Evolutionary conservation across 2,329 filamentous ascomycete genomes (phyloP), one percentile per base, ranked within the genome.

Genomic region (Xylaria multiplex): DNA sequence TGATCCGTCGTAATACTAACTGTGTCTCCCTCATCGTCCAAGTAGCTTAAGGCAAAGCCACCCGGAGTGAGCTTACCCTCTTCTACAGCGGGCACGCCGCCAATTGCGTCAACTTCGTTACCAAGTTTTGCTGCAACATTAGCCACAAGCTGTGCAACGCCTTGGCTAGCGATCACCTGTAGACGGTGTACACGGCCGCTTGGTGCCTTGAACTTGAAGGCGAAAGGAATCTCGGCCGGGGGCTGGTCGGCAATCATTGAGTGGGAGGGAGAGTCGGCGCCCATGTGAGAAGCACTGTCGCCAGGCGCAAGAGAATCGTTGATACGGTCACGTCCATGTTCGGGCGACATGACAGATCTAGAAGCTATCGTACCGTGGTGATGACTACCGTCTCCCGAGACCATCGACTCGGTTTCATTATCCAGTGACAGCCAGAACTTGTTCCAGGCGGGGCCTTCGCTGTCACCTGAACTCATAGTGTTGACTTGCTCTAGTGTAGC

Each of bases 191-290:
- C 94, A 59, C 96, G 92, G 52, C 95, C 96, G 72, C 93, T 94
- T 1, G 96, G 96, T 1, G 96, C 93, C 84, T 98, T 98, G 87
- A 99, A 99, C 80, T 99, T 99, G 89, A 99, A 99, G 2, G 95
- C 89, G 81, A 98, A 99, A 0, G 95, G 93, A 11, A 88, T 80
- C 71, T 96, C 92, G 73, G 92, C 87, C 1, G 86, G 82, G 3
- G 83, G 81, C 19, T 90, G 85, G 53, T 90, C 84, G 7, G 85
- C 78, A 24, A 88, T 71, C 27, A 79, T 82, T 22, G 91, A 93
- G 61, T 88, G 90, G 22, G 89, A 83, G 13, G 92, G 93, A 2
- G 91, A 93, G 53, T 95, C 92, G 43, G 88, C 85, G 59, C 95
- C 96, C 66, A 92, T 88, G 74, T 98, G 96, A 5, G 96, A 99